Base-by-base conservation (phyloP, 1,284 basidiomycete genomes). In the Ganoderma lucidum region DNA sequence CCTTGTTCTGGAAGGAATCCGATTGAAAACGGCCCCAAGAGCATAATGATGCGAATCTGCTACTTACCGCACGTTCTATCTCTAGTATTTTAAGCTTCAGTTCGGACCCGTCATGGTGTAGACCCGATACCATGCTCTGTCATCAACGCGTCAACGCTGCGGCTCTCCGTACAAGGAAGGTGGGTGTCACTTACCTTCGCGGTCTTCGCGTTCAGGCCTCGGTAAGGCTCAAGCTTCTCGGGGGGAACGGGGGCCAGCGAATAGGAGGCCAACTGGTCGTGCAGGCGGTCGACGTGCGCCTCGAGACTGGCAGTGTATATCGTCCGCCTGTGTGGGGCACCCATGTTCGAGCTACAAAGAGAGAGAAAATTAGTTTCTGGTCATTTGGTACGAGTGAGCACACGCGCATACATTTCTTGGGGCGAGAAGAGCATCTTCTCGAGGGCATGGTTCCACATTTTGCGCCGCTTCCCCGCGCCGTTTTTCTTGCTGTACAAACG, bases 361-460 rank as follows among this genome's bases (percentile, higher is more conserved):
- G 56, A n/a, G 19, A n/a, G 58, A 17, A 61, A 51, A 66, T 55
- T 51, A 39, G 19, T 39, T 37, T 12, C 56, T 30, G 37, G 14
- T 61, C 14, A 6, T 39, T 17, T 28, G 9, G 10, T 28, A 35
- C 48, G 23, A 30, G 37, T 42, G 53, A 17, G 35, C 35, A 41
- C 55, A 23, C 35, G 19, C 30, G 81, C 85, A 64, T 74, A 90
- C 90, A 93, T 78, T 78, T 93, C 91, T 63, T 87, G 85, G 0
- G 90, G 85, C 2, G 81, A 85, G 79, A 93, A 93, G 32, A 93
- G 80, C 17, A 82, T 82, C 75, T 92, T 92, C 78, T 93, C 92
- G 68, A 92, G 84, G 1, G 87, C 86, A 72, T 92, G 91, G 63
- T 89, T 90, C 91, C 91, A 93, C 30, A 90, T 89, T 75, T 88